Percentiles rank a stretch among this genome's conserved stretches.
Evolutionary conservation across 192 early-diverging fungal species (phyloP).

Genomic region (Coemansia aciculifera): DNA sequence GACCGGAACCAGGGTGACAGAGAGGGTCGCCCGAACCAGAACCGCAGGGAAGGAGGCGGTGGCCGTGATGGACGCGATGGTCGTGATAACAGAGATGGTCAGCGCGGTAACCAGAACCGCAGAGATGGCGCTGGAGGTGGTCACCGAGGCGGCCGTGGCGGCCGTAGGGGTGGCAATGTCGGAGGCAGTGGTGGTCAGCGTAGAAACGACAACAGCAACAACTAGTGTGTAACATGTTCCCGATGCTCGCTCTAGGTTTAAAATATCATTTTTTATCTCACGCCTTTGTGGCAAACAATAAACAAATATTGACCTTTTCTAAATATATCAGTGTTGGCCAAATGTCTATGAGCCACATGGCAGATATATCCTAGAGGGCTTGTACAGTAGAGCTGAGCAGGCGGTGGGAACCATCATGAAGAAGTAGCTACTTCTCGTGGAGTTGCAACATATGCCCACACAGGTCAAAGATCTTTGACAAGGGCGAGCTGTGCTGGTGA

Average conservation of each 20-base stretch:
- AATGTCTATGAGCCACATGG: background rate
- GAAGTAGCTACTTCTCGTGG: background rate
- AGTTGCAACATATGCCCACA: background rate
- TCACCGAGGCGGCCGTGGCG: conserved; percentile 19
- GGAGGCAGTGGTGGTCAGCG: conserved; percentile 29
- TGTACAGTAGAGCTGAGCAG: background rate
- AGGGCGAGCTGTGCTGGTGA: background rate
- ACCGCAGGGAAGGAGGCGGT: conserved; percentile 31
- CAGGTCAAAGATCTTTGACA: background rate
- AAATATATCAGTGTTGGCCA: background rate
- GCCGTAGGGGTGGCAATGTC: conserved; percentile 13
- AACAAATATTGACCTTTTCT: background rate
- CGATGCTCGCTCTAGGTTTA: background rate
- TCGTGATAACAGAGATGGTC: conserved; percentile 24
- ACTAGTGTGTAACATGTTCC: background rate
- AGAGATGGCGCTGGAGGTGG: conserved; percentile 24
- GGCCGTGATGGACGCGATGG: conserved; percentile 30
- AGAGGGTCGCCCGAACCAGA: conserved; percentile 42
- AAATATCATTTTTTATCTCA: conserved; percentile 14
- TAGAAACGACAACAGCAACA: conserved; percentile 12
- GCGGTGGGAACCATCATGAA: background rate
- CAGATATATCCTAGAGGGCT: background rate
- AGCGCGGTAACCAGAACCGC: conserved; percentile 21
- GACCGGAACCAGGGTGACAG: conserved; percentile 38
- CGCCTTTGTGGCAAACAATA: background rate